These are phyloP conservation scores for Veloboletus limbatus DNA, from an alignment of 1,284 basidiomycete genomes.

Conservation along the genomic window DNA sequence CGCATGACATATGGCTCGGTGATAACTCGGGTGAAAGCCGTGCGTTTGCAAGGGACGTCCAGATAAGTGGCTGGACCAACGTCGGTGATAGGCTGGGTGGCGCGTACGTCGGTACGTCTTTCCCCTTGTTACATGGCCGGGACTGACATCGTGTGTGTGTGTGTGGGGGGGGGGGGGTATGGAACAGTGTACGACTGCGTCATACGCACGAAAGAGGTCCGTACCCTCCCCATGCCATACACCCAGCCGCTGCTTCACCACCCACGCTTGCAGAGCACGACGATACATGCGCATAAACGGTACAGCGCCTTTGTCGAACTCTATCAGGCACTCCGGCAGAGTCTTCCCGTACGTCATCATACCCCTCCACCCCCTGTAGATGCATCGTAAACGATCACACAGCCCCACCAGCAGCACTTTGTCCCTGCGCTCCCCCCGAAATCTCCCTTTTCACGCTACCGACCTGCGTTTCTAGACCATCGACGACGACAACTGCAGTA, in stretches of 20 bases:
- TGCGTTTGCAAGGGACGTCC: constrained; percentile 59
- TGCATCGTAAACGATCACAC: neutral
- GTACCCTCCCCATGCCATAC: neutral
- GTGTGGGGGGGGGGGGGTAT: too few species aligned
- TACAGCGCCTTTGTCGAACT: constrained; percentile 69
- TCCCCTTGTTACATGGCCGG: too few species aligned
- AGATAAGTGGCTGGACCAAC: constrained; percentile 64
- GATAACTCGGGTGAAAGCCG: constrained; percentile 53
- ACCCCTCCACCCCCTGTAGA: too few species aligned
- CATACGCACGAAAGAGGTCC: constrained; percentile 58
- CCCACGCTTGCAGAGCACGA: constrained; percentile 44
- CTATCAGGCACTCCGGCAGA: constrained; percentile 45
- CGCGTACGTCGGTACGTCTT: constrained; percentile 56
- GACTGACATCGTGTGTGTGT: neutral
- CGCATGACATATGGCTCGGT: constrained; percentile 58
- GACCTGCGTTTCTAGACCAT: constrained; percentile 68
- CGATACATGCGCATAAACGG: constrained; percentile 65
- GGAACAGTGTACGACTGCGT: constrained; percentile 60
- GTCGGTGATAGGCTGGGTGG: constrained; percentile 61
- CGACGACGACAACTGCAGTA: constrained; percentile 61
- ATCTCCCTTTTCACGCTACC: constrained; percentile 61
- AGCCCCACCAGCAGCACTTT: constrained; percentile 47
- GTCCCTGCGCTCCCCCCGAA: constrained; percentile 70
- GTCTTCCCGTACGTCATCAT: constrained; percentile 48
- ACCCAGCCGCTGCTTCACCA: neutral